Conservation (phyloP, 1,139 yeast species). For the Yarrowia galli region DNA sequence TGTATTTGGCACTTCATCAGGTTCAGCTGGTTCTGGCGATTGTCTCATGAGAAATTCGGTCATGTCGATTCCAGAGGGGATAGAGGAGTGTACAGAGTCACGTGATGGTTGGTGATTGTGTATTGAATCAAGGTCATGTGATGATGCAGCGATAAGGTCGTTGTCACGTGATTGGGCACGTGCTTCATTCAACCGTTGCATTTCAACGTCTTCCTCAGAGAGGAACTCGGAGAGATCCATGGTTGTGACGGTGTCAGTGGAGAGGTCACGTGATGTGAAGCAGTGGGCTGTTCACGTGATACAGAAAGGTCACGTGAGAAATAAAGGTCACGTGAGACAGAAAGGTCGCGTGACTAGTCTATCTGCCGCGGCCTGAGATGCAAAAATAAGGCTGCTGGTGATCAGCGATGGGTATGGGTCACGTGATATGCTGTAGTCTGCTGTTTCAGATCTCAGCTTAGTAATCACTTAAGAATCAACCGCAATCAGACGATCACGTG, state of each 20-base stretch:
- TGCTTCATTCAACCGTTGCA: neutral
- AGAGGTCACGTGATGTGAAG: neutral
- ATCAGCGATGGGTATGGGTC: too few species aligned
- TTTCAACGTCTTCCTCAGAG: neutral
- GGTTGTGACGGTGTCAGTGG: neutral
- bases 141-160: too few species aligned
- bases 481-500: neutral
- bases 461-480: too few species aligned
- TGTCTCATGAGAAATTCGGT: neutral
- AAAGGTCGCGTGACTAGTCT: too few species aligned
- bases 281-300: neutral
- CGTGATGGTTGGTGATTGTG: neutral
- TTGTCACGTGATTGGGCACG: neutral
- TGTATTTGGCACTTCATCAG: neutral
- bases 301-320: too few species aligned
- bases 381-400: too few species aligned
- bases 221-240: conserved; percentile 11
- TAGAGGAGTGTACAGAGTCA: neutral
- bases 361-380: too few species aligned
- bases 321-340: too few species aligned
- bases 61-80: neutral
- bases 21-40: neutral
- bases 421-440: too few species aligned
- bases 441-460: too few species aligned
- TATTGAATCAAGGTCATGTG: too few species aligned